A percentile compares a stretch with the other conserved stretches of the same genome.
Conservation (phyloP, 495 filamentous ascomycete species). For the Neurospora discreta region DNA sequence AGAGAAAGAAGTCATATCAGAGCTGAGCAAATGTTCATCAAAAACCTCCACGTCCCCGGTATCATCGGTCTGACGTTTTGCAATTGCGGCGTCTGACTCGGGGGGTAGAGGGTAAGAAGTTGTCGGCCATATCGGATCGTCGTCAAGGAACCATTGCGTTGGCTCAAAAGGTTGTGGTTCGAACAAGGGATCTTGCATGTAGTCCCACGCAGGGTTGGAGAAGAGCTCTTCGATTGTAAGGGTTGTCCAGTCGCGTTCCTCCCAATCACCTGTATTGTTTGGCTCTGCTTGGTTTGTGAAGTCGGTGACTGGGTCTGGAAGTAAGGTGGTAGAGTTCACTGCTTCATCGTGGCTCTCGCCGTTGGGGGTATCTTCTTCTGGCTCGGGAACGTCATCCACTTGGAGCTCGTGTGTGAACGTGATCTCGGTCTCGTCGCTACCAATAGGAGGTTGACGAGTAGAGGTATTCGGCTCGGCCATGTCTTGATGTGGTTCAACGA, state of each 20-base stretch:
- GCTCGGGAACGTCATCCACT: not conserved
- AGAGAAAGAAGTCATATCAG: not conserved
- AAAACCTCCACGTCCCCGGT: not conserved
- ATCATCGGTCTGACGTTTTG: not conserved
- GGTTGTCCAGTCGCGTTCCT: not conserved
- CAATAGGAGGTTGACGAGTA: not conserved
- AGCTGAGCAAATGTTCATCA: not conserved
- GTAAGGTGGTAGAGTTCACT: not conserved
- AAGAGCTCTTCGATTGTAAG: not conserved
- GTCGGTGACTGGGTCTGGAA: not conserved
- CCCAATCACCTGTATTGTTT: not conserved
- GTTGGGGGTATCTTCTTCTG: rapidly evolving
- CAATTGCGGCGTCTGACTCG: not conserved
- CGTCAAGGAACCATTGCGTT: not conserved
- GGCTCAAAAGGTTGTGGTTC: not conserved
- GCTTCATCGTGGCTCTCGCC: not conserved
- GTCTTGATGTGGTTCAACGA: not conserved
- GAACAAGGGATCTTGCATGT: not conserved
- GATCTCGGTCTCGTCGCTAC: not conserved
- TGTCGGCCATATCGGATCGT: not conserved
- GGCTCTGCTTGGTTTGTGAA: not conserved
- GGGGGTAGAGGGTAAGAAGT: not conserved
- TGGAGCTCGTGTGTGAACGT: not conserved
- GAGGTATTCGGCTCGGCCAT: not conserved
- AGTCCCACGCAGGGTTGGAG: not conserved